These are phyloP conservation scores for Hypsizygus marmoreus DNA, from an alignment of 768 basidiomycete genomes.

Conservation along the genomic window DNA sequence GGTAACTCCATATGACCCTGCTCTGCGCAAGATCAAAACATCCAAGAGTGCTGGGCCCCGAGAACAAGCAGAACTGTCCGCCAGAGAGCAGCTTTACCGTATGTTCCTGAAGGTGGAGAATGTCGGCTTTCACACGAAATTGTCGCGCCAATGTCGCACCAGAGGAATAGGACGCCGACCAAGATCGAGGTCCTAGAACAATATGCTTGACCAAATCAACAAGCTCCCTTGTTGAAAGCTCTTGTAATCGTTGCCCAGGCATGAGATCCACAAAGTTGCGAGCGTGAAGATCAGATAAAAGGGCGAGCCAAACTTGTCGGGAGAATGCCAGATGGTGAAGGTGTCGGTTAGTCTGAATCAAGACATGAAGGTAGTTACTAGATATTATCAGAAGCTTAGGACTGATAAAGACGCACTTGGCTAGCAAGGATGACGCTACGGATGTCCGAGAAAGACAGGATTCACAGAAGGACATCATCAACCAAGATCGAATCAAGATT, in stretches of 20 bases:
- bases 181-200: slow-evolving; percentile 9
- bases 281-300: slow-evolving; percentile 6
- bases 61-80: neutral
- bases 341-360: slow-evolving; percentile 4
- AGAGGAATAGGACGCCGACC: neutral
- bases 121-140: neutral
- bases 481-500: neutral
- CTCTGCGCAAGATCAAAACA: neutral
- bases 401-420: too few relatives aligned
- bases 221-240: slow-evolving; percentile 6
- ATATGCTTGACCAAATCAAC: slow-evolving; percentile 7
- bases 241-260: slow-evolving; percentile 5
- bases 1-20: neutral
- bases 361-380: too few relatives aligned
- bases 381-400: too few relatives aligned
- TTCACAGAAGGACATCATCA: too few relatives aligned
- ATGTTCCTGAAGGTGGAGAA: neutral
- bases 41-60: neutral
- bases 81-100: neutral
- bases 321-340: slow-evolving; percentile 4
- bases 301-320: slow-evolving; percentile 10
- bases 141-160: neutral
- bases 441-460: too few relatives aligned
- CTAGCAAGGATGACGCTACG: too few relatives aligned
- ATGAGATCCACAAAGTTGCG: slow-evolving; percentile 14